Base-by-base conservation (phyloP, 139 green algal genomes). In the Haematococcus sp. region DNA sequence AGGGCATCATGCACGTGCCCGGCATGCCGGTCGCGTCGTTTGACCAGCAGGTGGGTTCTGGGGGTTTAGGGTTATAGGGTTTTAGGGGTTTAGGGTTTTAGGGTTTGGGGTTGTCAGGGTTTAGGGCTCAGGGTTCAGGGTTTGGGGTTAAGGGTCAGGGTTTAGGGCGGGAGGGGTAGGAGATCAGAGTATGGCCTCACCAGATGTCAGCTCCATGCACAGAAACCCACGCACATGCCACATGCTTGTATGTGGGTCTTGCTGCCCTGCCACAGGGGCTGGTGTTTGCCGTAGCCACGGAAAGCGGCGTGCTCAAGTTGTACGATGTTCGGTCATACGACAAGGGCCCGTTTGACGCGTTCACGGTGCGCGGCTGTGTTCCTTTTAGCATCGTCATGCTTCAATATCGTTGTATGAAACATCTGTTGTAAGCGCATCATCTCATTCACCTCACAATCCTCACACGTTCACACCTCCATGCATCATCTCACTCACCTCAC, bases 341-440 rank as follows among this genome's bases (percentile, higher is more conserved):
- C 23, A 76, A 90, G 40, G 93, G 93, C 1, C 91, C 94, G 23
- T 98, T 98, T 77, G 83, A 90, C 52, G 87, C 86, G 0, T 97
- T 97, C 74, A 68, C 75, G 55, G 87, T 94, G 46, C 35, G 83
- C 20, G 13, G 0, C 9, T 16, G 33, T 49, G 40, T 11, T 49
- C 11, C 7, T 7, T 49, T 7, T 49, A 49, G 7, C 7, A 16
- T 68, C 4, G 15, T 9, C 30, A 23, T 27, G 58, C 13, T 11
- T 65, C 16, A 27, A 31, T 16, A 13, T 65, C 16, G 19, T 11
- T 65, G 58, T 65, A 17, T 19, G 49, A 58, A 58, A 58, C 19
- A 16, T 64, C 56, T 27, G 30, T n/a, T n/a, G n/a, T n/a, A n/a
- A n/a, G n/a, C n/a, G n/a, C n/a, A n/a, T n/a, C 61, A 34, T 63